Evolutionary conservation across 495 filamentous ascomycete genomes (phyloP), one percentile per base, ranked within the genome.

Genomic region (Neurospora sp.): DNA sequence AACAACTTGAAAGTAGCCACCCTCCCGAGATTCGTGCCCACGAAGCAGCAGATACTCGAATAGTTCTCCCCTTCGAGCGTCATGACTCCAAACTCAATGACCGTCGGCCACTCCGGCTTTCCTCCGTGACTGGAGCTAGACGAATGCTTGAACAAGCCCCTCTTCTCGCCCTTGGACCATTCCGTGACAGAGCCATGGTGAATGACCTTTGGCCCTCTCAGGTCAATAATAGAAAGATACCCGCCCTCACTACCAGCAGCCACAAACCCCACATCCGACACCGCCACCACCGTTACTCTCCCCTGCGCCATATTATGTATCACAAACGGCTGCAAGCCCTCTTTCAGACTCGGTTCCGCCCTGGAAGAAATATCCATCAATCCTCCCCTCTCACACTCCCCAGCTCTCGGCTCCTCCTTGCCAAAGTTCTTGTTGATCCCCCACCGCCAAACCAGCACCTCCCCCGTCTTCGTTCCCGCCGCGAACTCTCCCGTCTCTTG

Each of bases 51-150:
- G 71, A 99, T 97, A 75, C 93, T 97, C 8, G 95, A 97, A 77
- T 97, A 99, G 74, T 92, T 91, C 81, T 98, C 95, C 0, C 91
- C 93, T 61, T 98, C 96, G 22, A 97, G 83, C 14, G 91, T 96
- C 89, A 99, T 91, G 39, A 98, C 93, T 72, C 92, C 93, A 84
- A 98, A 99, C 80, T 97, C 92, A 12, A 98, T 86, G 45, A 82
- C 84, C 8, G 90, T 93, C 39, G 89, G 89, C 89, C 89, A 97
- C 78, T 96, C 95, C 38, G n/a, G 14, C 70, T 87, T 81, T 20
- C 65, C 71, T 80, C 72, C 79, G 4, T 81, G 80, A 39, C 87
- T 80, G 20, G 81, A 82, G 70, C 85, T 87, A 68, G 75, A 78
- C 44, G 79, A 76, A 10, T 79, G 70, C 48, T 81, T 82, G 40